These are phyloP conservation scores for Lonicera japonica DNA, from an alignment of 129 eudicot species.

Conservation along the genomic window DNA sequence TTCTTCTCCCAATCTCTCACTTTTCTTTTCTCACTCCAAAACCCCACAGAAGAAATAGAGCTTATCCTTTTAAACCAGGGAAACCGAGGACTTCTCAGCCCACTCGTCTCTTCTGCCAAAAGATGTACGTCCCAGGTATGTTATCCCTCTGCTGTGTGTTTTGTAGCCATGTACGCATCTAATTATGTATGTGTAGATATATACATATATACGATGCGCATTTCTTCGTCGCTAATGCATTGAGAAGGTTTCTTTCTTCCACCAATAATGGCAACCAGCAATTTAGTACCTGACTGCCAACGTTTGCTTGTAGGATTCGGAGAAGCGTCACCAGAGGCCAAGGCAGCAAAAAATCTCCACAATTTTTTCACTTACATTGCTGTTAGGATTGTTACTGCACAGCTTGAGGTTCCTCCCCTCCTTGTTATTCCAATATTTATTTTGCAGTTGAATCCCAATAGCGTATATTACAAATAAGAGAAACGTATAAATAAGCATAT, in stretches of 20 bases:
- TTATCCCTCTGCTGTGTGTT: neutral
- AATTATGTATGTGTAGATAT: neutral
- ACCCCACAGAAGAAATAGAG: constrained; percentile 23
- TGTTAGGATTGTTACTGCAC: constrained; percentile 70
- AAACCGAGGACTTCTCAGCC: constrained; percentile 27
- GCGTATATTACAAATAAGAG: neutral
- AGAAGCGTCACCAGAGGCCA: constrained; percentile 89
- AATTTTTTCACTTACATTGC: constrained; percentile 84
- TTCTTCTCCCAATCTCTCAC: constrained; percentile 35
- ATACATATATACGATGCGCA: neutral
- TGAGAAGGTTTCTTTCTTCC: too few species aligned
- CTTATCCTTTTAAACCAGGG: constrained; percentile 41
- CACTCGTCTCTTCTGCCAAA: constrained; percentile 49
- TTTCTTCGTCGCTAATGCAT: too few species aligned
- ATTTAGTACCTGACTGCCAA: neutral
- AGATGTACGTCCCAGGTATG: constrained; percentile 91
- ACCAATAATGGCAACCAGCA: too few species aligned
- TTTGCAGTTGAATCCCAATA: neutral
- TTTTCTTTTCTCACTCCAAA: constrained; percentile 26
- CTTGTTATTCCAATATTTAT: neutral
- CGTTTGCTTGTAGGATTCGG: constrained; percentile 62
- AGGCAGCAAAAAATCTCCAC: constrained; percentile 83
- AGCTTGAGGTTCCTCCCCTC: constrained; percentile 61
- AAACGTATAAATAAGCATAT: neutral
- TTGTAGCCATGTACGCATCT: too few species aligned